These are phyloP conservation scores for Talaromyces sp. DNA, from an alignment of 2,329 filamentous ascomycete species.

Conservation along the genomic window DNA sequence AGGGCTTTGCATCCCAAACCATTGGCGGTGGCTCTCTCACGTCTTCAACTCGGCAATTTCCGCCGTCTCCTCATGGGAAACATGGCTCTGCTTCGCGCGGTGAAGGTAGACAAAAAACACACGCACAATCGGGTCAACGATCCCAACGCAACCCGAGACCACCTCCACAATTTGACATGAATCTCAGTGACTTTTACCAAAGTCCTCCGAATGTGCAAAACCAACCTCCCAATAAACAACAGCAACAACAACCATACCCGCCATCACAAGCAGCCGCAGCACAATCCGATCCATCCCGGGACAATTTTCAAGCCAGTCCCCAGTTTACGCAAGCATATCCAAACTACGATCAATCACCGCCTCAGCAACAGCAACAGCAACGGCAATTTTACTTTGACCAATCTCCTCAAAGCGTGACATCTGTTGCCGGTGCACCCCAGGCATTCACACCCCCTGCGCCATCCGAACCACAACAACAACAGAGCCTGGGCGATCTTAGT, in stretches of 20 bases:
- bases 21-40: constrained; percentile 21
- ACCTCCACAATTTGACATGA: constrained; percentile 56
- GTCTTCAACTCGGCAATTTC: constrained; percentile 3
- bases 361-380: constrained; percentile 22
- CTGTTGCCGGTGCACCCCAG: constrained; percentile 21
- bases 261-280: neutral
- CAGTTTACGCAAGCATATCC: constrained; percentile 30
- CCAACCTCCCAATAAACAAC: constrained; percentile 20
- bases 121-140: constrained; percentile 20
- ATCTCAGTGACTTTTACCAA: constrained; percentile 45
- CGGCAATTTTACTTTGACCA: constrained; percentile 25
- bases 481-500: constrained; percentile 34
- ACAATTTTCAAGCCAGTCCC: constrained; percentile 23
- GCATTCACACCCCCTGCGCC: constrained; percentile 22
- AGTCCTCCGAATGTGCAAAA: constrained; percentile 23
- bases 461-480: constrained; percentile 9
- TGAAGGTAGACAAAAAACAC: constrained; percentile 14
- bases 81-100: constrained; percentile 1
- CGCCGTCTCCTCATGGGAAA: neutral
- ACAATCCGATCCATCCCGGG: constrained; percentile 19
- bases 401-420: constrained; percentile 31
- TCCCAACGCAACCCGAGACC: constrained; percentile 39
- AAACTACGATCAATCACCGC: constrained; percentile 34
- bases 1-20: constrained; percentile 63
- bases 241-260: constrained; percentile 17